Percentiles rank a stretch among this genome's conserved stretches.
Conservation (phyloP, 2,329 filamentous ascomycete genomes). For the Aspergillus pseudoglaucus region DNA sequence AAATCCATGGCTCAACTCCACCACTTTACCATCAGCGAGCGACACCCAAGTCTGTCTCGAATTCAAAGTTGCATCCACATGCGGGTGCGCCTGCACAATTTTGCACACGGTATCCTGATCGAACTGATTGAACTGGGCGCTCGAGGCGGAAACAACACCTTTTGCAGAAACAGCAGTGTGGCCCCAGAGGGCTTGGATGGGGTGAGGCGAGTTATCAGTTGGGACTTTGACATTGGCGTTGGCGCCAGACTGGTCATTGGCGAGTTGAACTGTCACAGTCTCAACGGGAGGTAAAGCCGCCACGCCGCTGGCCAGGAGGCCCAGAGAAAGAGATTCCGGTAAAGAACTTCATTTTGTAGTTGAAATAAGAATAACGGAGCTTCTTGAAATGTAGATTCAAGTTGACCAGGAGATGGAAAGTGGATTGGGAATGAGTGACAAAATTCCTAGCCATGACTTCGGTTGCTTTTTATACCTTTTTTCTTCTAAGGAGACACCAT, state of each 20-base stretch:
- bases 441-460: not conserved
- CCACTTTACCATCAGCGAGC: not conserved
- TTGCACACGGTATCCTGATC: conserved; percentile 14
- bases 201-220: conserved; percentile 13
- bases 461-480: not conserved
- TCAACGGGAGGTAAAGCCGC: not conserved
- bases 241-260: conserved; percentile 20
- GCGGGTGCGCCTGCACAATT: not conserved
- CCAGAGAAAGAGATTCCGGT: not conserved
- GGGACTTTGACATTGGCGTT: conserved; percentile 14
- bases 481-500: not conserved
- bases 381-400: not conserved
- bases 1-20: not conserved
- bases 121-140: conserved; percentile 17
- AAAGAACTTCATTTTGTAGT: not conserved
- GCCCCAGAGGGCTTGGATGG: conserved; percentile 16
- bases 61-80: conserved; percentile 35
- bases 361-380: not conserved
- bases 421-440: not conserved
- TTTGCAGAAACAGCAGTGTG: conserved; percentile 13
- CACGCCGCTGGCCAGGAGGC: not conserved
- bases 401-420: not conserved
- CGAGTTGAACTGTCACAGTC: conserved; percentile 17
- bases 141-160: conserved; percentile 17
- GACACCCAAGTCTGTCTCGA: not conserved